Percentiles rank a stretch among this genome's conserved stretches.
These are phyloP conservation scores for Diaporthe australafricana DNA, from an alignment of 2,329 filamentous ascomycete species.

Conservation along the genomic window DNA sequence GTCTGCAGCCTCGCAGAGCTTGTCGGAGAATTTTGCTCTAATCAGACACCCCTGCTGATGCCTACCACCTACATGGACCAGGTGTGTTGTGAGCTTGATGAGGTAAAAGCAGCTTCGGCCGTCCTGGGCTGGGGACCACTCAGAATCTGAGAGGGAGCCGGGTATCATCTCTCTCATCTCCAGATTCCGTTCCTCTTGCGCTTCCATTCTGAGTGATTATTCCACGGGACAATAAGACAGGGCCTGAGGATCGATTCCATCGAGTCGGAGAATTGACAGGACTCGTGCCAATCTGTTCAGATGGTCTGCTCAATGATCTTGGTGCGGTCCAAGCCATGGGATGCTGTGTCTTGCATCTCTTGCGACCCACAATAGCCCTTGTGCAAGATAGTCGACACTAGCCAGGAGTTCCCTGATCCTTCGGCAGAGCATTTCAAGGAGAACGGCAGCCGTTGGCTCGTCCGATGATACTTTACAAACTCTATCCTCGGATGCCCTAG, in stretches of 20 bases:
- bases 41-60: slow-evolving; percentile 54
- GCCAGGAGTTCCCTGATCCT: slow-evolving; percentile 39
- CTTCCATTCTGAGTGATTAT: slow-evolving; percentile 6
- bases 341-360: slow-evolving; percentile 34
- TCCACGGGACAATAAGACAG: background rate
- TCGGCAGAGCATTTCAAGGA: slow-evolving; percentile 37
- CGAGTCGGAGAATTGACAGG: slow-evolving; percentile 8
- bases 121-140: background rate
- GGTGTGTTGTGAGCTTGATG: slow-evolving; percentile 37
- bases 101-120: slow-evolving; percentile 29
- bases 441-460: slow-evolving; percentile 33
- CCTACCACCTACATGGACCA: slow-evolving; percentile 47
- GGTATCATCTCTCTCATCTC: slow-evolving; percentile 18
- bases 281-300: slow-evolving; percentile 24
- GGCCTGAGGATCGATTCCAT: background rate
- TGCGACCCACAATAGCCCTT: slow-evolving; percentile 34
- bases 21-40: slow-evolving; percentile 59
- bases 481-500: slow-evolving; percentile 38
- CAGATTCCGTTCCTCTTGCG: background rate
- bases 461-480: slow-evolving; percentile 37
- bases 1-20: slow-evolving; percentile 50
- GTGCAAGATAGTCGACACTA: slow-evolving; percentile 34
- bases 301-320: slow-evolving; percentile 16
- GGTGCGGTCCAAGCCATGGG: slow-evolving; percentile 23
- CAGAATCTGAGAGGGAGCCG: slow-evolving; percentile 11